Conservation (phyloP, 1,284 basidiomycete genomes). For the Salmacisia buchloeana region DNA sequence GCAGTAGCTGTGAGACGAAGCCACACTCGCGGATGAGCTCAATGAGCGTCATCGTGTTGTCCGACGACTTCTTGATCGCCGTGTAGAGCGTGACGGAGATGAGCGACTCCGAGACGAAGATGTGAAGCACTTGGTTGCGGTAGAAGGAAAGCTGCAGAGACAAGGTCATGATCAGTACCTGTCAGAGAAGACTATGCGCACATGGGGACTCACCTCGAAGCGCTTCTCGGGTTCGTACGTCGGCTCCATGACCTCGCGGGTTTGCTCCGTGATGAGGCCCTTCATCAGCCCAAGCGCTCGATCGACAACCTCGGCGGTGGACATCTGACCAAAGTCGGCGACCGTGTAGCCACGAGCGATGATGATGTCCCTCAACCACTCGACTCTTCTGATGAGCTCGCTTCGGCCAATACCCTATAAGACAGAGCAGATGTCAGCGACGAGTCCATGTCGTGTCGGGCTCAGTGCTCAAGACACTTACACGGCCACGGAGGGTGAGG, state of each 20-base stretch:
- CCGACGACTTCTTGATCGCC: conserved; percentile 50
- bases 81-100: conserved; percentile 46
- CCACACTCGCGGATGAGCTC: conserved; percentile 36
- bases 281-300: conserved; percentile 49
- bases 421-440: not conserved
- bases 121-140: conserved; percentile 34
- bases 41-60: conserved; percentile 34
- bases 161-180: conserved; percentile 16
- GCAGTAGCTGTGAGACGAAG: conserved; percentile 48
- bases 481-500: conserved; percentile 47
- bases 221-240: conserved; percentile 47
- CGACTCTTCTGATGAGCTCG: conserved; percentile 48
- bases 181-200: conserved; percentile 9
- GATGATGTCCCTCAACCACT: conserved; percentile 45
- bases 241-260: conserved; percentile 49
- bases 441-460: too few species aligned
- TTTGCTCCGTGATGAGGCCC: conserved; percentile 41
- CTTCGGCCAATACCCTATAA: conserved; percentile 45
- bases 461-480: too few species aligned
- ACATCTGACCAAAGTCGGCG: conserved; percentile 47
- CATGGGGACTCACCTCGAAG: conserved; percentile 49
- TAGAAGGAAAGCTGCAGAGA: conserved; percentile 10
- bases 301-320: conserved; percentile 45
- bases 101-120: conserved; percentile 43
- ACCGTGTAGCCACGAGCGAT: conserved; percentile 48